Evolutionary conservation across 192 early-diverging fungal genomes (phyloP), one percentile per base, ranked within the genome.

Genomic region (Allomyces javanicus): DNA sequence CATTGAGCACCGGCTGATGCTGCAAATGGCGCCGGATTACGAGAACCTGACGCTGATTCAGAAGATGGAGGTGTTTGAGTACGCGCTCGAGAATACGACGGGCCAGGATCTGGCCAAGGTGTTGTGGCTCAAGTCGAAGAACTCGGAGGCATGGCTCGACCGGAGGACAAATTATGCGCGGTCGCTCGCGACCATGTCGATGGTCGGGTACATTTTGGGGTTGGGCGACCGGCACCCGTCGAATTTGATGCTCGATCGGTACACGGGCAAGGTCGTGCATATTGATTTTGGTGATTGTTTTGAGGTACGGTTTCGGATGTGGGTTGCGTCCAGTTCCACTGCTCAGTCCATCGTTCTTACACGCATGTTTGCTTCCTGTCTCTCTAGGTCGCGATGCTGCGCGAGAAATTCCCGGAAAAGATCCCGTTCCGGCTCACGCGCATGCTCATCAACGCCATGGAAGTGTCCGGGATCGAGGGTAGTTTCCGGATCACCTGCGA

Each of bases 271-370:
- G 72, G 84, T 95, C 10, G 86, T 98, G 22, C 95, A 98, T 67
- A 95, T 98, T 72, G 95, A 98, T 76, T 92, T 96, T 77, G 93
- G 95, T 23, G 91, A 94, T 70, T 96, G 93, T 75, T 96, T 96
- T 66, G 93, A 96, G 83, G 87, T 85, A 75, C 65, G 63, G 58
- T 50, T 40, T 40, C 26, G 26, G 26, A 27, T 27, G 26, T 27
- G 26, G 26, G 26, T 27, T 27, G 26, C 26, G 26, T 61, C 44
- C 61, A 24, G 50, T 19, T n/a, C 50, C 43, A 40, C 21, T 40
- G 25, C 66, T 12, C 58, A 50, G 55, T 45, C 19, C 25, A 21
- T 23, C 12, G 10, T 22, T 62, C 24, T 70, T 10, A 64, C 22
- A 55, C 66, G 19, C 66, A 62, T 17, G 24, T 23, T 58, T 3